Evolutionary conservation across 306 rosid species (phyloP).

Genomic region (Lathyrus sativus): DNA sequence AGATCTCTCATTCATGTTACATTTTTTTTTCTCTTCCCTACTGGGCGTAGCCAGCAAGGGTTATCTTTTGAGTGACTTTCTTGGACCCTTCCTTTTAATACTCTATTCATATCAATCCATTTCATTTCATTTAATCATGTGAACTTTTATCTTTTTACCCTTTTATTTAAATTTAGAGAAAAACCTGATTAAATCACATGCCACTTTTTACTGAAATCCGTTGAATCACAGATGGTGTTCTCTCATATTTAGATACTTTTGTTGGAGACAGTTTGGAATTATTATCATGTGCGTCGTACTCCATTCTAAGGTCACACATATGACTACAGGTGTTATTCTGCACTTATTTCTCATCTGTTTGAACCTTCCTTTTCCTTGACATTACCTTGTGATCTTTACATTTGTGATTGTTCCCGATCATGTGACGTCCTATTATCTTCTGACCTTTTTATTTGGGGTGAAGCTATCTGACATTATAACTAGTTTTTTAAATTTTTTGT

Average conservation of each 20-base stretch:
- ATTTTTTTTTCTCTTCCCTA: not conserved
- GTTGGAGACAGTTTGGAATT: conserved; percentile 94
- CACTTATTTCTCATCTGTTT: conserved; percentile 67
- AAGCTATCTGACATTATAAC: conserved; percentile 28
- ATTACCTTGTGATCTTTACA: conserved; percentile 36
- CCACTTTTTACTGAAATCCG: conserved; percentile 54
- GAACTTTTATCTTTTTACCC: conserved; percentile 22
- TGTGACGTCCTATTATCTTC: conserved; percentile 19
- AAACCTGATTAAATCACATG: conserved; percentile 50
- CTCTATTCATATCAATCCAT: conserved; percentile 5
- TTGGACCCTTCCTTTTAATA: conserved; percentile 27
- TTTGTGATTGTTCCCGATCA: conserved; percentile 40
- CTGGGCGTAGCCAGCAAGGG: conserved; percentile 13
- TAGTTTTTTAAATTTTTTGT: conserved; percentile 34
- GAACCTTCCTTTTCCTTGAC: conserved; percentile 44
- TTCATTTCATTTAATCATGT: conserved; percentile 16
- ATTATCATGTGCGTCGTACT: conserved; percentile 73
- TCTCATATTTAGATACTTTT: conserved; percentile 74
- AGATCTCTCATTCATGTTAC: conserved; percentile 17
- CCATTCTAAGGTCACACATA: conserved; percentile 81
- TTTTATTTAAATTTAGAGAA: conserved; percentile 40
- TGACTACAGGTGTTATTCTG: conserved; percentile 91
- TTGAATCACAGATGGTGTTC: conserved; percentile 68
- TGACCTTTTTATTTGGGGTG: conserved; percentile 1
- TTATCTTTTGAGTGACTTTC: conserved; percentile 11